phyloP scores from a whole-genome alignment of 2,329 filamentous ascomycete species.

The Arthrocladium fulminans region DNA sequence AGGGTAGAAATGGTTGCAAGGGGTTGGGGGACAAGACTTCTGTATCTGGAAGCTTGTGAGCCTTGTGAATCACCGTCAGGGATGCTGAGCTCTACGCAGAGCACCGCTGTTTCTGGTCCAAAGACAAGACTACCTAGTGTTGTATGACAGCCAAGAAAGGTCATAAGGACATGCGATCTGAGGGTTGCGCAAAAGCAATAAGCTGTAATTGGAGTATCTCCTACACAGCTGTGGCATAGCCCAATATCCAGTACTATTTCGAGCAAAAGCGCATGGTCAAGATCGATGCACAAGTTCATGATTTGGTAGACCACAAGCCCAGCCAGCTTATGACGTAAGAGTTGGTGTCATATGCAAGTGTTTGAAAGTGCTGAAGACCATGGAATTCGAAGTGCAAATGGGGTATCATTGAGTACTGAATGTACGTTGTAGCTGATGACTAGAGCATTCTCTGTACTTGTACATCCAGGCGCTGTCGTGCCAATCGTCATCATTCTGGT shows the following conservation, averaged over 20 bases:
- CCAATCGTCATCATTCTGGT: background rate
- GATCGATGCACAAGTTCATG: too few relatives aligned
- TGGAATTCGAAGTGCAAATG: background rate
- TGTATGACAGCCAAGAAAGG: too few relatives aligned
- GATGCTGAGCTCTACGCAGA: too few relatives aligned
- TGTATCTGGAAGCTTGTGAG: too few relatives aligned
- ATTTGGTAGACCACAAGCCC: too few relatives aligned
- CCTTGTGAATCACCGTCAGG: too few relatives aligned
- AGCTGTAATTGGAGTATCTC: background rate
- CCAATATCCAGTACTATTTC: background rate
- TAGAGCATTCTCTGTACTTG: background rate
- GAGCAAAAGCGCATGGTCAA: too few relatives aligned
- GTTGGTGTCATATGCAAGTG: too few relatives aligned
- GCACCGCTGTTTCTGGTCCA: background rate
- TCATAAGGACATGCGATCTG: background rate
- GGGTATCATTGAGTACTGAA: slow-evolving; percentile 2
- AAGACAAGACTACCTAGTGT: too few relatives aligned
- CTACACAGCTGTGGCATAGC: background rate
- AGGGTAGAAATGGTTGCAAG: too few relatives aligned
- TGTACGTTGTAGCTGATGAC: background rate
- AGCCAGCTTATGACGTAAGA: too few relatives aligned
- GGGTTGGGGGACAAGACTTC: too few relatives aligned
- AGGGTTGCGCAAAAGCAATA: background rate
- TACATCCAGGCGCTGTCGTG: background rate
- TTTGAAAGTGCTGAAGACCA: background rate